Evolutionary conservation across 1,284 basidiomycete genomes (phyloP).

Genomic region (Papiliotrema fonsecae): DNA sequence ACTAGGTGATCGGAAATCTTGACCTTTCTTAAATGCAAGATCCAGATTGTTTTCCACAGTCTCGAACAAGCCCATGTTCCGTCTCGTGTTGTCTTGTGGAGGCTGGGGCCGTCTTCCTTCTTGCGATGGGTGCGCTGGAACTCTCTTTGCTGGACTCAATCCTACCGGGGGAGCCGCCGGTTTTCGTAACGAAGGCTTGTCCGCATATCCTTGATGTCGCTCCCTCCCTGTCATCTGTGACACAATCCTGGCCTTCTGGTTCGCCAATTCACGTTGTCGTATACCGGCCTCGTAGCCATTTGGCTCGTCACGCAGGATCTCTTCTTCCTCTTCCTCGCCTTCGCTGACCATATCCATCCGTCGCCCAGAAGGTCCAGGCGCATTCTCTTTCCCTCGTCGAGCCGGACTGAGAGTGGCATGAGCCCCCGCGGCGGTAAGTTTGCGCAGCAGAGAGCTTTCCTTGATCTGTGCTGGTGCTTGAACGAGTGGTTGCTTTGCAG

Average conservation of each 20-base stretch:
- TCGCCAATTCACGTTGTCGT: constrained; percentile 55
- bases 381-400: constrained; percentile 23
- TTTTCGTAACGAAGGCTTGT: background rate
- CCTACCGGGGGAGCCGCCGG: constrained; percentile 14
- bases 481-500: constrained; percentile 80
- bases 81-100: too few species aligned
- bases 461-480: constrained; percentile 54
- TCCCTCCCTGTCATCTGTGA: constrained; percentile 67
- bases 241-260: constrained; percentile 81
- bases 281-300: constrained; percentile 22
- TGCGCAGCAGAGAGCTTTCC: constrained; percentile 59
- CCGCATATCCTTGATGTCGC: constrained; percentile 5
- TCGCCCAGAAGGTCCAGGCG: constrained; percentile 15
- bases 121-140: too few species aligned
- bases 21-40: constrained; percentile 60
- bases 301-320: constrained; percentile 43
- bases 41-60: constrained; percentile 59
- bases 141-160: constrained; percentile 17
- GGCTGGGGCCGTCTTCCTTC: too few species aligned
- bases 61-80: constrained; percentile 45
- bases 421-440: constrained; percentile 49
- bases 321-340: constrained; percentile 53
- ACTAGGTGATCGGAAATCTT: constrained; percentile 62
- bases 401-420: constrained; percentile 41
- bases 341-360: constrained; percentile 54